A percentile compares a stretch with the other conserved stretches of the same genome.
phyloP scores from a whole-genome alignment of 345 rosid genomes.

The Syzygium aromaticum region DNA sequence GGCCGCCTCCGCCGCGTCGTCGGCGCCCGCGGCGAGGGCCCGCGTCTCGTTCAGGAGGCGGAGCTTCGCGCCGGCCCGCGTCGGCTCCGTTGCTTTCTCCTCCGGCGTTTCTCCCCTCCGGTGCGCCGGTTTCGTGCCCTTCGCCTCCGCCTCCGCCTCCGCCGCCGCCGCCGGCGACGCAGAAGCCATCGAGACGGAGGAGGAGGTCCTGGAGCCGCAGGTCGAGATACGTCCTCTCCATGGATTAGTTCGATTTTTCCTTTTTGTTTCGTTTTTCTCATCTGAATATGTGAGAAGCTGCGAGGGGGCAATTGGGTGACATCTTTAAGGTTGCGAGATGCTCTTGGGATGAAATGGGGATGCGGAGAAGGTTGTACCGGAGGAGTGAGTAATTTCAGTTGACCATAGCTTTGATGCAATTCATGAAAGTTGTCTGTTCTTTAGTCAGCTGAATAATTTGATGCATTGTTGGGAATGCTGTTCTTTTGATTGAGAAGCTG shows the following conservation, averaged over 20 bases:
- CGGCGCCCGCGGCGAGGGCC: conserved; percentile 16
- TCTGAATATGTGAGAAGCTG: neutral
- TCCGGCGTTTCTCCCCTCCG: conserved; percentile 22
- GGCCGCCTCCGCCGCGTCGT: conserved; percentile 5
- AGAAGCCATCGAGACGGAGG: conserved; percentile 34
- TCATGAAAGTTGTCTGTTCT: neutral
- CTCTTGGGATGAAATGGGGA: neutral
- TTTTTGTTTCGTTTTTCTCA: neutral
- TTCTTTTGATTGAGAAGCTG: neutral
- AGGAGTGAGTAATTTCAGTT: neutral
- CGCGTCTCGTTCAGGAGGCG: conserved; percentile 34
- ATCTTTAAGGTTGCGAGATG: neutral
- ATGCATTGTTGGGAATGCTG: neutral
- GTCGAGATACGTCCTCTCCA: conserved; percentile 33
- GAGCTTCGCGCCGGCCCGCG: conserved; percentile 4
- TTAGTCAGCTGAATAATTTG: neutral
- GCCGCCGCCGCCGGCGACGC: conserved; percentile 39
- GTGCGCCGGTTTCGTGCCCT: conserved; percentile 32
- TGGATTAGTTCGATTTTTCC: neutral
- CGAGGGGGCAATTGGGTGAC: neutral
- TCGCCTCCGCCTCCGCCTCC: conserved; percentile 34
- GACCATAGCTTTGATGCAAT: neutral
- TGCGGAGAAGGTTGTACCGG: neutral
- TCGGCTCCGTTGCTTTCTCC: conserved; percentile 24
- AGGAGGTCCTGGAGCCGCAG: conserved; percentile 45